Evolutionary conservation across 2,329 filamentous ascomycete genomes (phyloP).

Genomic region (Pseudogymnoascus sp.): DNA sequence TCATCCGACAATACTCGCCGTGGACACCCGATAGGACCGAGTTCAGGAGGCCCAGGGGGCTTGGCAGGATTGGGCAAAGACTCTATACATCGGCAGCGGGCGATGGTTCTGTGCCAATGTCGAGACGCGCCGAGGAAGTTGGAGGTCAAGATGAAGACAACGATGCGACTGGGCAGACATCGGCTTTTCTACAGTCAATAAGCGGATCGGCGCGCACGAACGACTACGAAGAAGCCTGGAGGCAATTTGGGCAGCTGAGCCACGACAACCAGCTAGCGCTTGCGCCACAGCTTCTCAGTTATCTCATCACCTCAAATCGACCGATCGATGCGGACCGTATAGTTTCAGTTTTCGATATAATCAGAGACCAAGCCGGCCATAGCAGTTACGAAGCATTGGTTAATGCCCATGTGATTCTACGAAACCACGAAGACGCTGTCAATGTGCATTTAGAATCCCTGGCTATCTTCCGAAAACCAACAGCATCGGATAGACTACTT

Average conservation of each 20-base stretch:
- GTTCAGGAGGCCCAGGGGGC: slow-evolving; percentile 15
- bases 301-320: slow-evolving; percentile 33
- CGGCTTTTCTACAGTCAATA: background rate
- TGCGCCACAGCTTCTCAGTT: slow-evolving; percentile 27
- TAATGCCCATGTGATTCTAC: slow-evolving; percentile 36
- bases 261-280: slow-evolving; percentile 17
- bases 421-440: slow-evolving; percentile 31
- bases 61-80: slow-evolving; percentile 24
- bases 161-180: background rate
- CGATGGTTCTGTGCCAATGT: slow-evolving; percentile 8
- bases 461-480: background rate
- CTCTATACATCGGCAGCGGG: slow-evolving; percentile 28
- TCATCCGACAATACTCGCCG: slow-evolving; percentile 27
- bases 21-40: slow-evolving; percentile 23
- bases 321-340: slow-evolving; percentile 35
- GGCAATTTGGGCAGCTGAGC: slow-evolving; percentile 28
- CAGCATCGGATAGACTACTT: slow-evolving; percentile 18
- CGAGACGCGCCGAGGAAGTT: slow-evolving; percentile 7
- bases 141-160: slow-evolving; percentile 9
- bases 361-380: slow-evolving; percentile 29
- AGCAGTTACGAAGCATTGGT: slow-evolving; percentile 39
- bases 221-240: slow-evolving; percentile 35
- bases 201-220: slow-evolving; percentile 5
- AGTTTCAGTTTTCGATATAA: slow-evolving; percentile 37
- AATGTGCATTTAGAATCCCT: slow-evolving; percentile 18